Percentiles rank a stretch among this genome's conserved stretches.
These are phyloP conservation scores for Piper betle DNA, from an alignment of 164 flowering plant species.

Conservation along the genomic window DNA sequence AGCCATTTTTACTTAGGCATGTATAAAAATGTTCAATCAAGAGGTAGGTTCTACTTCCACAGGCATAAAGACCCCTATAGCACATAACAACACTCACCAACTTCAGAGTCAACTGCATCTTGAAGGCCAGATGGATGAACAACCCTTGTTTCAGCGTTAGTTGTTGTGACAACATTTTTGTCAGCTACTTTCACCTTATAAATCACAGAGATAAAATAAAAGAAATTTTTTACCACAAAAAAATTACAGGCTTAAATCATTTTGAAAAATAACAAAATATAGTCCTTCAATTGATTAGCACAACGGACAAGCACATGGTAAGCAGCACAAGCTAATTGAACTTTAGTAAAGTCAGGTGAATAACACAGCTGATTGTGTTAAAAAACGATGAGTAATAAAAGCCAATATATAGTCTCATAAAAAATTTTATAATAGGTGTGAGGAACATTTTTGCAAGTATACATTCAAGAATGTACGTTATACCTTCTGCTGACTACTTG, in stretches of 20 bases:
- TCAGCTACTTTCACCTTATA: conserved; percentile 72
- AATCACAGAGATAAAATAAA: not conserved
- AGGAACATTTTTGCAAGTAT: not conserved
- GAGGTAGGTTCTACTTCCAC: not conserved
- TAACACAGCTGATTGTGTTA: too few species aligned
- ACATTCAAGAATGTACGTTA: not conserved
- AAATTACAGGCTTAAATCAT: too few species aligned
- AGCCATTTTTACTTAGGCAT: too few species aligned
- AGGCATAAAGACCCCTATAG: not conserved
- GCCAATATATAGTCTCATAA: too few species aligned
- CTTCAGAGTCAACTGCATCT: conserved; percentile 67
- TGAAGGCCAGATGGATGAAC: conserved; percentile 72
- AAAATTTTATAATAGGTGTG: not conserved
- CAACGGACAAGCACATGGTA: too few species aligned
- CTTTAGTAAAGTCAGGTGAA: too few species aligned
- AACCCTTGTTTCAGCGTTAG: conserved; percentile 79
- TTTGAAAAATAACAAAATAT: too few species aligned
- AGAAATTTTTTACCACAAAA: too few species aligned
- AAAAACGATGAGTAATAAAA: too few species aligned
- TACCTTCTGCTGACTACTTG: conserved; percentile 95
- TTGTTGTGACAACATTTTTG: conserved; percentile 59
- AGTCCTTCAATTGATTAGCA: too few species aligned
- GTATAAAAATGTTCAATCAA: not conserved
- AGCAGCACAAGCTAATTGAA: too few species aligned
- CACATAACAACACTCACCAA: conserved; percentile 27